These are phyloP conservation scores for Leishmania arabica DNA, from an alignment of 208 protist species.

Conservation along the genomic window DNA sequence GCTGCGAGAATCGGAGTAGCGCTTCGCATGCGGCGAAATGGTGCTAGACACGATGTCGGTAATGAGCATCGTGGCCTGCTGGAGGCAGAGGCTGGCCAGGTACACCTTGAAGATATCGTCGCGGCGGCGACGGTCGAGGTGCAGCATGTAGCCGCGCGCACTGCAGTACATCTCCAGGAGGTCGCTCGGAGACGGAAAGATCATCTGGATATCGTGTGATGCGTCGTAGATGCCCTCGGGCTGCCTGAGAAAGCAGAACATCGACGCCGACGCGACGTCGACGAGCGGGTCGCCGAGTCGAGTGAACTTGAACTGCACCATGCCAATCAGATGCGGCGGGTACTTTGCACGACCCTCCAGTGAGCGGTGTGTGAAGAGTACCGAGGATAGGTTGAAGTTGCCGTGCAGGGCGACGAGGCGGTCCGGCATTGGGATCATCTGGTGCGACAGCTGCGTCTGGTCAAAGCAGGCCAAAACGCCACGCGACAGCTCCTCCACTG, in stretches of 20 bases:
- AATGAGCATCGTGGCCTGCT: conserved; percentile 45
- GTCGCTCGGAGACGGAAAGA: conserved; percentile 59
- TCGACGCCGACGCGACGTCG: conserved; percentile 62
- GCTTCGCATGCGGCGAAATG: conserved; percentile 2
- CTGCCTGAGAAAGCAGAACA: conserved; percentile 47
- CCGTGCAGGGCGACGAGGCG: conserved; percentile 64
- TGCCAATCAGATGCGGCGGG: conserved; percentile 51
- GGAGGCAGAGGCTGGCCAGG: conserved; percentile 59
- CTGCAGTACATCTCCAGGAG: conserved; percentile 78
- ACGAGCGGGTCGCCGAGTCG: conserved; percentile 64
- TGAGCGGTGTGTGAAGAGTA: conserved; percentile 74
- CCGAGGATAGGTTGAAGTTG: conserved; percentile 52
- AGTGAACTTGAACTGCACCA: conserved; percentile 58
- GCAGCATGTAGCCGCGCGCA: conserved; percentile 63
- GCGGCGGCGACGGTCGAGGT: conserved; percentile 46
- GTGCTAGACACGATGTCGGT: conserved; percentile 24
- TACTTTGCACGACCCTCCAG: conserved; percentile 78
- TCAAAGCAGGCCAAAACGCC: conserved; percentile 50
- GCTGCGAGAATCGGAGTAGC: conserved; percentile 31
- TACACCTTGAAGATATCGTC: conserved; percentile 82
- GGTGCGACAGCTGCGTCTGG: conserved; percentile 50
- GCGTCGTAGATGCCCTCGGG: conserved; percentile 63
- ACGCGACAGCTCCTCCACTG: conserved; percentile 46
- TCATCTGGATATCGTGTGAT: conserved; percentile 38
- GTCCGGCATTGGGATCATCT: conserved; percentile 55